phyloP scores from a whole-genome alignment of 768 basidiomycete species.

The Inosperma sp. region DNA sequence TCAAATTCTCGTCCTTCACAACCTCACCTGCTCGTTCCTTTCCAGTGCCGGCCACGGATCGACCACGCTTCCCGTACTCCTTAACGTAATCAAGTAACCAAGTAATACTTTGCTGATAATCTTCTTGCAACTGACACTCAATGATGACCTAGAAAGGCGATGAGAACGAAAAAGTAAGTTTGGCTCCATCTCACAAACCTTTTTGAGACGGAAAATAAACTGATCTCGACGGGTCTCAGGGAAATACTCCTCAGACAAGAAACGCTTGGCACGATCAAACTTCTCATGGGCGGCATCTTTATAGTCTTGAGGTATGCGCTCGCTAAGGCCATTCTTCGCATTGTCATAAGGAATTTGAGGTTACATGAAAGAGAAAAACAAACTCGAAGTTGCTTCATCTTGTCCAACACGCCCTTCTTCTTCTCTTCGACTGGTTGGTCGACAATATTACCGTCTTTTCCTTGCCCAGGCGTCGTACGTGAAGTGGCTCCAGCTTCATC shows the following conservation, averaged over 20 bases:
- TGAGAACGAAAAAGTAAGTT: neutral
- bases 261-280: constrained; percentile 55
- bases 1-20: constrained; percentile 46
- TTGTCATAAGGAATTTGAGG: constrained; percentile 18
- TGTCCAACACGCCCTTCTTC: constrained; percentile 32
- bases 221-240: constrained; percentile 87
- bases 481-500: neutral
- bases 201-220: constrained; percentile 91
- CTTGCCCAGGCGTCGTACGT: neutral
- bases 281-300: constrained; percentile 53
- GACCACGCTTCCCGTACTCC: constrained; percentile 56
- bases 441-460: neutral
- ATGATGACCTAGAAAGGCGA: constrained; percentile 57
- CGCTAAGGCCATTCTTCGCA: constrained; percentile 29
- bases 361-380: constrained; percentile 31
- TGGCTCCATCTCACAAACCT: constrained; percentile 43
- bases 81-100: constrained; percentile 66
- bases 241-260: constrained; percentile 80
- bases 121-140: constrained; percentile 88
- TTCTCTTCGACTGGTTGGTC: constrained; percentile 22
- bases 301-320: constrained; percentile 65
- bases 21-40: constrained; percentile 19
- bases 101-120: constrained; percentile 78
- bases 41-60: constrained; percentile 21
- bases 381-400: constrained; percentile 34